Evolutionary conservation across 2,329 filamentous ascomycete species (phyloP).

Genomic region (Aureobasidium lini): DNA sequence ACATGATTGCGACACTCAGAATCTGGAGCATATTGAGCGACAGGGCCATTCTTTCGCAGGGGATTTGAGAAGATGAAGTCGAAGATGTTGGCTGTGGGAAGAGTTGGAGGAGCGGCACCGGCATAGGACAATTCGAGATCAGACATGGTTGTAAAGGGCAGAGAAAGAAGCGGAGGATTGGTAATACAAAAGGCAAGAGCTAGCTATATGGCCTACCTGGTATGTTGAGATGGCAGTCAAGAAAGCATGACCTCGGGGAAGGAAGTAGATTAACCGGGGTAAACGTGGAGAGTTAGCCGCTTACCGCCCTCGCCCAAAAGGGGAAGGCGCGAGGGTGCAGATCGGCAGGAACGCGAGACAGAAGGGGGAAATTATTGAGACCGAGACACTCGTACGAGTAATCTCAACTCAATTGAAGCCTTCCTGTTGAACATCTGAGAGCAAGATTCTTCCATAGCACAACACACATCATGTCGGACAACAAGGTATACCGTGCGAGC

Average conservation of each 20-base stretch:
- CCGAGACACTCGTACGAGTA: constrained; percentile 2
- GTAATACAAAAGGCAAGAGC: not conserved
- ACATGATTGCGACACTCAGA: not conserved
- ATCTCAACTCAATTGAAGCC: constrained; percentile 1
- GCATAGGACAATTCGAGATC: constrained; percentile 1
- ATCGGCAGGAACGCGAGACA: not conserved
- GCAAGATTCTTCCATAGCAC: not conserved
- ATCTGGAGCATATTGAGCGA: constrained; percentile 8
- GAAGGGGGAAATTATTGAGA: constrained; percentile 12
- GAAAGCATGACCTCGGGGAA: constrained; percentile 8
- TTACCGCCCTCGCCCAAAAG: constrained; percentile 6
- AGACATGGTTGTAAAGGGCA: constrained; percentile 5
- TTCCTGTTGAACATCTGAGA: not conserved
- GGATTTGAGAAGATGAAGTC: constrained; percentile 15
- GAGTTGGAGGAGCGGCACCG: not conserved
- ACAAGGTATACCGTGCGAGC: constrained; percentile 74
- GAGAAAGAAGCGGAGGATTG: not conserved
- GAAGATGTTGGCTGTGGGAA: constrained; percentile 1
- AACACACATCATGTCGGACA: constrained; percentile 30
- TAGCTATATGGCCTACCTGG: not conserved
- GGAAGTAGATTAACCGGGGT: not conserved
- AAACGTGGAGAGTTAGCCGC: not conserved
- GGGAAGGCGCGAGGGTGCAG: not conserved
- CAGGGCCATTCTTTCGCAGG: not conserved
- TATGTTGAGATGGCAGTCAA: not conserved